Evolutionary conservation across 345 rosid species (phyloP), one percentile per base, ranked within the genome.

Genomic region (Excoecaria cochinchinensis): DNA sequence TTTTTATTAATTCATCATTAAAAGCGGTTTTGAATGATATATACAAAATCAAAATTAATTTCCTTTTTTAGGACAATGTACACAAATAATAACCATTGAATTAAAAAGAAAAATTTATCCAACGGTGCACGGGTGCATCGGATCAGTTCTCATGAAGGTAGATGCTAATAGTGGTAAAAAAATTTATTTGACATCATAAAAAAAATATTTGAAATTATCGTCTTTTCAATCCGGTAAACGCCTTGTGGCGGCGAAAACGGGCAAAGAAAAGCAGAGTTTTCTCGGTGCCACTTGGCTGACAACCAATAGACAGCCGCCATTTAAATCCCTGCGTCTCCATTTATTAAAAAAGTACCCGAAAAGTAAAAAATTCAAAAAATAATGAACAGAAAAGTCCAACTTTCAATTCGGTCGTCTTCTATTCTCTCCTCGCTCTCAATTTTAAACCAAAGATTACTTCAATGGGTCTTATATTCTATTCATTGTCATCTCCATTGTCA

Each of bases 401-500:
- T n/a, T 15, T 2, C 48, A 66, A 66, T 59, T 59, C 15, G 22
- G 11, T 59, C 63, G 16, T 12, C 36, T 9, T 4, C 51, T 13
- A 4, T 21, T 48, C 67, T 40, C 44, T 40, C 46, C 46, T 4
- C 67, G 40, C 24, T 70, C 80, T 46, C 66, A 74, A 24, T 77
- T 14, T 67, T 24, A n/a, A 74, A 78, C 79, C 82, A 6, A 78
- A 67, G 86, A 80, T 79, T 72, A 57, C 71, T 77, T 78, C 81
- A 80, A 78, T 65, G 77, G 73, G 74, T 75, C 81, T 58, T 57
- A 75, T 50, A 69, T 58, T 64, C 61, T 1, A 42, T 48, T 61
- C 59, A 5, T 73, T 62, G 44, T 44, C 63, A 8, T 67, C 73
- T 67, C 22, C 72, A 17, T 13, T 40, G 1, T 59, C 73, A 48